Conservation (phyloP, 1,139 yeast species). For the Debaryomyces fabryi region DNA sequence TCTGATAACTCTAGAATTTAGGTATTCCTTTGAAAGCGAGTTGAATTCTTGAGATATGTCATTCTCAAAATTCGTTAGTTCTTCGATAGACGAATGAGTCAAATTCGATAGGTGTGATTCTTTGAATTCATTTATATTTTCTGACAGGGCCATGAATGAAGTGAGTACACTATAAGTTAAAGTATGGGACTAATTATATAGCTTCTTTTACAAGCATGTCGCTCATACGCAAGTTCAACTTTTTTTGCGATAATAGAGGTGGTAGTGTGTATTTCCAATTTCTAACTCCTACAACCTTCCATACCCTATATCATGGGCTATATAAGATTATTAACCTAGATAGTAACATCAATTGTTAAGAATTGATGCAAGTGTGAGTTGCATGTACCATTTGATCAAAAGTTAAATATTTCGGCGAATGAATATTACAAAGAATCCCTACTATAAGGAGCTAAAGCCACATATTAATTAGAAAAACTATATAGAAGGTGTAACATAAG, state of each 20-base stretch:
- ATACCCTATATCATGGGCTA: neutral
- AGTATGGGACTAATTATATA: neutral
- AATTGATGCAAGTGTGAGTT: neutral
- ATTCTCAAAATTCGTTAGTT: conserved; percentile 32
- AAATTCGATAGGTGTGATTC: conserved; percentile 12
- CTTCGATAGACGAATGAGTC: conserved; percentile 28
- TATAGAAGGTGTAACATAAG: neutral
- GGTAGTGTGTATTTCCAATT: conserved; percentile 3
- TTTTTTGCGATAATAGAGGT: conserved; percentile 6
- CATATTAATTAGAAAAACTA: neutral
- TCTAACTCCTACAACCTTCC: neutral
- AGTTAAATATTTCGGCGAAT: neutral
- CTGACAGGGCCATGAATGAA: conserved; percentile 5
- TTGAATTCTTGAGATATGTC: conserved; percentile 36
- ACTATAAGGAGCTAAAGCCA: neutral
- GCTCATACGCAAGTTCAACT: neutral
- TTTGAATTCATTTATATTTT: conserved; percentile 4
- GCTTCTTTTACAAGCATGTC: neutral
- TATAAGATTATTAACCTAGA: neutral
- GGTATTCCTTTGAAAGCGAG: conserved; percentile 30
- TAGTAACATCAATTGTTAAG: neutral
- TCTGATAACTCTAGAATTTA: conserved; percentile 35
- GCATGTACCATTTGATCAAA: neutral
- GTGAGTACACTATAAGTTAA: neutral
- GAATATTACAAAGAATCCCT: neutral